Conservation (phyloP, 2,329 filamentous ascomycete species). For the Botrytis tulipae region DNA sequence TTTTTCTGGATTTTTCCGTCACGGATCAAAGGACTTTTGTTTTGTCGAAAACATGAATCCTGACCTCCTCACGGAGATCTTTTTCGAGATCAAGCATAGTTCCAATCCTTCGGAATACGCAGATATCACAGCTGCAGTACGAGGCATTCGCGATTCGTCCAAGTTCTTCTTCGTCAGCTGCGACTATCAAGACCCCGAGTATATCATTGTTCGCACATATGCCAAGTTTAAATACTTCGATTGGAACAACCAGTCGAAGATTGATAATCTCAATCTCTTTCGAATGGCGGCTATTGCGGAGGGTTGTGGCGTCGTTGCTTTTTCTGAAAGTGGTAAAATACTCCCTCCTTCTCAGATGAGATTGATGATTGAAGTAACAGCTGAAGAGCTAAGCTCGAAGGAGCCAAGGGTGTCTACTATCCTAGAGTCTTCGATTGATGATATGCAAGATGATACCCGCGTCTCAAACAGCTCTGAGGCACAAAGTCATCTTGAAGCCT, state of each 20-base stretch:
- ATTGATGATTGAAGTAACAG: neutral
- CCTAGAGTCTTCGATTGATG: neutral
- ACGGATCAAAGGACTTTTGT: neutral
- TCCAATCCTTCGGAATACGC: neutral
- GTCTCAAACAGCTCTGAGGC: neutral
- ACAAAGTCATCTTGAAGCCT: neutral
- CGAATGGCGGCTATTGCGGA: neutral
- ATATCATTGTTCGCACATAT: conserved; percentile 12
- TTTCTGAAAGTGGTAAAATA: neutral
- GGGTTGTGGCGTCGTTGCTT: neutral
- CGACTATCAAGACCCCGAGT: neutral
- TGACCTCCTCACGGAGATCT: neutral
- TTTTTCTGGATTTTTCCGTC: neutral
- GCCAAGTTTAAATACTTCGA: neutral
- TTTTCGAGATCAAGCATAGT: neutral
- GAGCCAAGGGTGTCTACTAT: neutral
- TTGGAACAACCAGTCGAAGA: neutral
- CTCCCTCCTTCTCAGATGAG: neutral
- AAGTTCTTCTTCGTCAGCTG: conserved; percentile 4
- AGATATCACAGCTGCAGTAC: conserved; percentile 6
- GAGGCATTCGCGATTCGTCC: neutral
- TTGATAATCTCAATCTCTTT: neutral
- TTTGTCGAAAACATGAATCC: conserved; percentile 6
- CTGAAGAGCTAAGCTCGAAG: neutral
- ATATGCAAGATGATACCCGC: neutral